phyloP scores from a whole-genome alignment of 768 basidiomycete genomes.

The Termitomyces sp. region DNA sequence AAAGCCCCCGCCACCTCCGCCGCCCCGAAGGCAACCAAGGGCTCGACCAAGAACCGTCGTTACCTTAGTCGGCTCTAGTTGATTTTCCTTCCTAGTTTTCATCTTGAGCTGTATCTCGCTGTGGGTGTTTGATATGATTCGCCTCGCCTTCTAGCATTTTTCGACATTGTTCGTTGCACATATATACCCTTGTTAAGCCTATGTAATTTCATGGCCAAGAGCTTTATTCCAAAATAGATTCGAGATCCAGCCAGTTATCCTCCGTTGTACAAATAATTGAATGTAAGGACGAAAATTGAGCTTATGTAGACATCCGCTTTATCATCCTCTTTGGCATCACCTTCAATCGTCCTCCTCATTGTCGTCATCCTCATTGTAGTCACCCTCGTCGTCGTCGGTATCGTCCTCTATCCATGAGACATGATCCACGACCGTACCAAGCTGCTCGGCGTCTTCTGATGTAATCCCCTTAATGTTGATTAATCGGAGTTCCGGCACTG shows the following conservation, averaged over 20 bases:
- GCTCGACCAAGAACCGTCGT: constrained; percentile 9
- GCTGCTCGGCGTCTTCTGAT: too few species aligned
- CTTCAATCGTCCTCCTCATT: too few species aligned
- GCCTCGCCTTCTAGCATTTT: constrained; percentile 1
- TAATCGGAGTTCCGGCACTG: too few species aligned
- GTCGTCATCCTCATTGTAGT: too few species aligned
- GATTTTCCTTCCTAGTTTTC: background rate
- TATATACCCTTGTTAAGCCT: constrained; percentile 10
- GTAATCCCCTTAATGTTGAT: too few species aligned
- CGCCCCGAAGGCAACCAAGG: background rate
- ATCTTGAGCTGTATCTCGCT: background rate
- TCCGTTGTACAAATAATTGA: background rate
- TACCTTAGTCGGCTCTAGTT: constrained; percentile 5
- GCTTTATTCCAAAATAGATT: constrained; percentile 14
- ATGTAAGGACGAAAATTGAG: background rate
- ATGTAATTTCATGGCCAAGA: constrained; percentile 17
- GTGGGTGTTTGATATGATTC: constrained; percentile 2
- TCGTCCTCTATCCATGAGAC: too few species aligned
- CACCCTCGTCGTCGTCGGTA: too few species aligned
- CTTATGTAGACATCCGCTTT: too few species aligned
- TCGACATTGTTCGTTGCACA: constrained; percentile 10
- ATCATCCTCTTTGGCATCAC: too few species aligned
- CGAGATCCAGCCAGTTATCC: constrained; percentile 12
- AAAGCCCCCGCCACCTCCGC: background rate
- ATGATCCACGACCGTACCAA: too few species aligned